Evolutionary conservation across 352 stramenopile genomes (phyloP).

Genomic region (Peronospora belbahrii): DNA sequence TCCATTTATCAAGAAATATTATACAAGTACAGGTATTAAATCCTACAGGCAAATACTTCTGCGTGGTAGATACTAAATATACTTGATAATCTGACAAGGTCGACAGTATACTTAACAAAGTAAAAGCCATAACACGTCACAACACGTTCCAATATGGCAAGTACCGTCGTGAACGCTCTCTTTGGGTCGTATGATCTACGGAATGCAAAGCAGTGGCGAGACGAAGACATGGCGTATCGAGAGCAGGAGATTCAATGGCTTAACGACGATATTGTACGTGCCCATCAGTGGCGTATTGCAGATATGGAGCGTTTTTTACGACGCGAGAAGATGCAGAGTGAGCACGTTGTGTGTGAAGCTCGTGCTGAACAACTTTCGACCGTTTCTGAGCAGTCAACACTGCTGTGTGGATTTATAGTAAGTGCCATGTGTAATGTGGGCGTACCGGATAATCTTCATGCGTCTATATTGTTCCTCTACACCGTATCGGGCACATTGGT

Average conservation of each 20-base stretch:
- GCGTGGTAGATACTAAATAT: no score
- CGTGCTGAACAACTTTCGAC: conserved; percentile 63
- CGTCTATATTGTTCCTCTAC: conserved; percentile 39
- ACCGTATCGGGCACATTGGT: conserved; percentile 41
- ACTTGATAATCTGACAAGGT: no score
- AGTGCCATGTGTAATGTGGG: conserved; percentile 56
- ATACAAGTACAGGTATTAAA: no score
- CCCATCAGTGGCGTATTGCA: conserved; percentile 52
- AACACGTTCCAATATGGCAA: conserved; percentile 28
- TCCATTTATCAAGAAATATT: no score
- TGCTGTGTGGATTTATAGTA: conserved; percentile 68
- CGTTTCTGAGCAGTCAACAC: conserved; percentile 56
- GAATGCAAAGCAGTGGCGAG: conserved; percentile 68
- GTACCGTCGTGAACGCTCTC: conserved; percentile 50
- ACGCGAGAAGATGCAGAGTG: conserved; percentile 54
- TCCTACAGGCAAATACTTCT: no score
- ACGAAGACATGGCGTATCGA: conserved; percentile 57
- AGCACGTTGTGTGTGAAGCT: conserved; percentile 51
- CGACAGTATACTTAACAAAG: no score
- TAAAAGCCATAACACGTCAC: no score
- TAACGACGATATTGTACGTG: conserved; percentile 66
- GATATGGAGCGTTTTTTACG: conserved; percentile 66
- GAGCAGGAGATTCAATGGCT: conserved; percentile 75
- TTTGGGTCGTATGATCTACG: conserved; percentile 76
- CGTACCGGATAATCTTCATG: conserved; percentile 26